Base-by-base conservation (phyloP, 2,329 filamentous ascomycete genomes). In the Ustilaginoidea virens region DNA sequence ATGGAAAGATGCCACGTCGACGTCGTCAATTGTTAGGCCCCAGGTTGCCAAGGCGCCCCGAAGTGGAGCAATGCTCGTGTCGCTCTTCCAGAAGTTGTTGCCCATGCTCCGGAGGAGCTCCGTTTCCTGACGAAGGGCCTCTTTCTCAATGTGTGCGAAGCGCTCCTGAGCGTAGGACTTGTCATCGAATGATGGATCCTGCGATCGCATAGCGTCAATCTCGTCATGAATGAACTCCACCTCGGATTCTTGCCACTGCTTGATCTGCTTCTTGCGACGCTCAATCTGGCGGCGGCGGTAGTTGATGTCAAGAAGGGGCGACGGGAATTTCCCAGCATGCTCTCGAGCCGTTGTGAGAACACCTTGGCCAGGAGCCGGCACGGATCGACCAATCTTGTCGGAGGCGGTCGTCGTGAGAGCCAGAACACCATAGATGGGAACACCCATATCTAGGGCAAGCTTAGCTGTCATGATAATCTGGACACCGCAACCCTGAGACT, bases 81-180 rank as follows among this genome's bases (percentile, higher is more conserved):
- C 87, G 47, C 82, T 77, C 68, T 90, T 94, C 90, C 92, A 98
- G 73, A 98, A 98, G 60, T 80, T 85, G 68, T 98, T 98, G 51
- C 92, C 90, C 43, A 93, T 72, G 58, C 83, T 92, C 56, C 76
- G 77, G 37, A 93, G 72, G 12, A 87, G 82, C 41, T 96, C 87
- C 60, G 86, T 92, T 60, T 87, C 83, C 55, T 98, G 87, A 41
- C 90, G 74, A 40, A 69, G 65, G 29, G 87, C 85, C 58, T 98
- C 58, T 49, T 66, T 79, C 54, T 92, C 80, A 43, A 96, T 87
- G 54, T 96, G 87, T 31, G 66, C 57, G 23, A 80, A 75, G 38
- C 90, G 82, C 44, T 93, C 82, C 41, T 83, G 69, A 40, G 85
- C 68, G 55, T 92, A 98, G 44, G 85, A 81, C 33, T 76, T 68